These are phyloP conservation scores for Hypsizygus marmoreus DNA, from an alignment of 768 basidiomycete genomes.

Conservation along the genomic window DNA sequence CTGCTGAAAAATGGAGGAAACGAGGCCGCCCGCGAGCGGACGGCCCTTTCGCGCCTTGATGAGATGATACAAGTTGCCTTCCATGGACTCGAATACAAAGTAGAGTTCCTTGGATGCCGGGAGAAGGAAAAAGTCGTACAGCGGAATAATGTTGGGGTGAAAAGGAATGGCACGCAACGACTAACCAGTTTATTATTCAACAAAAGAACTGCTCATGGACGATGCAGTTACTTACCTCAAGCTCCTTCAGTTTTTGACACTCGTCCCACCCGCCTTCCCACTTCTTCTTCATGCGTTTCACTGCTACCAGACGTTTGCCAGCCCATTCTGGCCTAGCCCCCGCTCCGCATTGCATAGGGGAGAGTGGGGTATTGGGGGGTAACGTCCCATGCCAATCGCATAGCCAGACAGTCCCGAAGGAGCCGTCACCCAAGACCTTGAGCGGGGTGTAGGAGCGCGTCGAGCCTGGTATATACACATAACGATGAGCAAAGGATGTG, in stretches of 20 bases:
- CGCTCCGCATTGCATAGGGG: slow-evolving; percentile 94
- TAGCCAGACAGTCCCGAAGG: slow-evolving; percentile 97
- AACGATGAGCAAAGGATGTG: slow-evolving; percentile 15
- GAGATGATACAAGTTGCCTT: slow-evolving; percentile 98
- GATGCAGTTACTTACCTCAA: slow-evolving; percentile 64
- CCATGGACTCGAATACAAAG: slow-evolving; percentile 99
- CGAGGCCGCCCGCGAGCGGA: slow-evolving; percentile 93
- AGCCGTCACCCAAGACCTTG: slow-evolving; percentile 97
- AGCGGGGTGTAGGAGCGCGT: slow-evolving; percentile 90
- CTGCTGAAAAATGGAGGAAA: slow-evolving; percentile 93
- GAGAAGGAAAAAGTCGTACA: slow-evolving; percentile 99
- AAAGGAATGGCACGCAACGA: slow-evolving; percentile 92
- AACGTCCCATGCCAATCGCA: slow-evolving; percentile 99
- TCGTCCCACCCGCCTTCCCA: slow-evolving; percentile 99
- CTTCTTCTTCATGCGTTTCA: slow-evolving; percentile 97
- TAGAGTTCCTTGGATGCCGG: slow-evolving; percentile 95
- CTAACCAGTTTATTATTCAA: slow-evolving; percentile 42
- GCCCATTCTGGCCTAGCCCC: slow-evolving; percentile 92
- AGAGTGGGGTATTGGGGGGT: slow-evolving; percentile 86
- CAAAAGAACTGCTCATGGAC: slow-evolving; percentile 8
- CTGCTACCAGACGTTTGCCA: slow-evolving; percentile 92
- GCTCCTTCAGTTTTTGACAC: slow-evolving; percentile 92
- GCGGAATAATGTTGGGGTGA: slow-evolving; percentile 96
- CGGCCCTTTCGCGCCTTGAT: slow-evolving; percentile 96
- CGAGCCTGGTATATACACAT: slow-evolving; percentile 53